Percentiles rank a stretch among this genome's conserved stretches.
Evolutionary conservation across 2,329 filamentous ascomycete genomes (phyloP).

Genomic region (Conoideocrella luteorostrata): DNA sequence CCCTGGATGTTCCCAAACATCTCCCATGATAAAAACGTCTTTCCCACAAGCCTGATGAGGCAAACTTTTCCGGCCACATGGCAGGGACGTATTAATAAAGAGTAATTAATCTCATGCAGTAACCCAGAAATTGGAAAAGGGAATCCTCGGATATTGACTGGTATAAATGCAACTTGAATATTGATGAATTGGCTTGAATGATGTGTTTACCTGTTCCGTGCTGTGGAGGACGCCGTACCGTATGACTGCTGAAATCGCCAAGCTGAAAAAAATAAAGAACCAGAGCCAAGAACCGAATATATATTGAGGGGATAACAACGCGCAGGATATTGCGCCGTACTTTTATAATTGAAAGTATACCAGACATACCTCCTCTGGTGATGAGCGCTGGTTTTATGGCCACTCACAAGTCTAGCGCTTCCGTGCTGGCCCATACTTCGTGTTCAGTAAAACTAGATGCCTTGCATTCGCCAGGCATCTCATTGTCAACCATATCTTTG

Average conservation of each 20-base stretch:
- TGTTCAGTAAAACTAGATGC: slow-evolving; percentile 13
- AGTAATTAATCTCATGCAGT: slow-evolving; percentile 8
- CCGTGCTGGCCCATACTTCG: slow-evolving; percentile 9
- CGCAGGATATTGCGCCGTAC: too few relatives aligned
- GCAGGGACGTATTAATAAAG: background rate
- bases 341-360: too few relatives aligned
- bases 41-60: background rate
- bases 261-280: background rate
- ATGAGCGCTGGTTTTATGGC: too few relatives aligned
- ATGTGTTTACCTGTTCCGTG: background rate
- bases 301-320: background rate
- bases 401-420: slow-evolving; percentile 8
- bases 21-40: background rate
- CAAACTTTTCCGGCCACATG: background rate
- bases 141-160: slow-evolving; percentile 2
- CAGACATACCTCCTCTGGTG: too few relatives aligned
- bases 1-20: background rate
- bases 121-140: slow-evolving; percentile 10
- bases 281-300: background rate
- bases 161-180: slow-evolving; percentile 6
- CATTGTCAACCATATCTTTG: slow-evolving; percentile 18
- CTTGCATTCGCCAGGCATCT: slow-evolving; percentile 16
- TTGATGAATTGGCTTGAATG: background rate
- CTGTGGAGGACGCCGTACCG: slow-evolving; percentile 4
- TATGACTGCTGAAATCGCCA: background rate